Conservation (phyloP, 129 eudicot genomes). For the Chrysanthemum makinoi region DNA sequence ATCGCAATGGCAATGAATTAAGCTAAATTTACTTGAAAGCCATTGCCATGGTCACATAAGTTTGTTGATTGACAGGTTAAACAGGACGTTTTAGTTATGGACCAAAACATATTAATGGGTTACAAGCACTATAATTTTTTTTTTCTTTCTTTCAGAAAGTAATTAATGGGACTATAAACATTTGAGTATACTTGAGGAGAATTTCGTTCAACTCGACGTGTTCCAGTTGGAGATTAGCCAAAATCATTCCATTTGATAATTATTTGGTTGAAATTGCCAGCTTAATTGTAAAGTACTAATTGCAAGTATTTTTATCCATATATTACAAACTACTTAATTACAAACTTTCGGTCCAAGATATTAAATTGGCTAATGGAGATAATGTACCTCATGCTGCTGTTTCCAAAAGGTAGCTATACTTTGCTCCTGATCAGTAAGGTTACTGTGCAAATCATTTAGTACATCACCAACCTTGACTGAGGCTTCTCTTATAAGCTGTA, state of each 20-base stretch:
- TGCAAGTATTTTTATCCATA: neutral
- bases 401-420: constrained; percentile 43
- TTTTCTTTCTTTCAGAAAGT: no score
- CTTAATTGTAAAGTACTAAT: neutral
- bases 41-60: neutral
- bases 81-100: no score
- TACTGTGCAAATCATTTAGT: constrained; percentile 41
- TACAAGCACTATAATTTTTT: no score
- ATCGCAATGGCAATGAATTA: neutral
- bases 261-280: neutral
- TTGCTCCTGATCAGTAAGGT: constrained; percentile 47
- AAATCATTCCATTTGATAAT: neutral
- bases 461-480: constrained; percentile 43
- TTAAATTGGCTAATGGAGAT: neutral
- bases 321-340: neutral
- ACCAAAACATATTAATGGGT: no score
- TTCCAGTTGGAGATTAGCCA: neutral
- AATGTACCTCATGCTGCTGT: constrained; percentile 54
- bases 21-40: neutral
- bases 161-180: no score
- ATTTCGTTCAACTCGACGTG: neutral
- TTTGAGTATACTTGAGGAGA: neutral
- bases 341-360: no score
- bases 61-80: neutral
- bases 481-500: constrained; percentile 45